Base-by-base conservation (phyloP, 2,329 filamentous ascomycete species). In the Tolypocladium amazonense region DNA sequence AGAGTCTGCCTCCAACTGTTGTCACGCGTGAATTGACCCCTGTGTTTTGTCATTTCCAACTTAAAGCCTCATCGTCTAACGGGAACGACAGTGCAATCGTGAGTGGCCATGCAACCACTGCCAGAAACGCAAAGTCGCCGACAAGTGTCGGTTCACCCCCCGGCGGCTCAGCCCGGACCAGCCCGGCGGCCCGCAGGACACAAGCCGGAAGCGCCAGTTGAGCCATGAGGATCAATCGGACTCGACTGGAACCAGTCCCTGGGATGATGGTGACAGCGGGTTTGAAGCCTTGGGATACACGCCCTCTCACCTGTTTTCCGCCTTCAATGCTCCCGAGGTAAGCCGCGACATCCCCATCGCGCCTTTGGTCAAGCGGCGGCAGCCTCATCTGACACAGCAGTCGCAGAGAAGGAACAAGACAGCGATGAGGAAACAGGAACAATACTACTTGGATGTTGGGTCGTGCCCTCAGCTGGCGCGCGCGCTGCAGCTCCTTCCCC, bases 41-140 rank as follows among this genome's bases (percentile, higher is more conserved):
- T 7, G 14, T 27, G 25, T 20, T 50, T 23, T 27, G 14, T 30
- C 15, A 30, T 12, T 50, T 50, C 15, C 12, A 47, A 6, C 33
- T 14, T 5, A 20, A 3, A 9, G 18, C 7, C 6, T 20, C 25
- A 6, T 20, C 30, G 30, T 35, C 50, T 53, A 15, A 53, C 20
- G 20, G 2, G 18, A 35, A 35, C 30, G 2, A 53, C 58, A 75
- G 73, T 75, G 73, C 66, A 73, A 73, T 59, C 72, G 73, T 38
- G 69, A 74, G 58, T 75, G 73, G 72, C 73, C 73, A 9, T 75
- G 73, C 59, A 72, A 71, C 56, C 73, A 75, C 59, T 75, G 73
- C 59, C 71, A 72, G 60, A 74, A 74, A 60, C 72, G 73, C 62
- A 73, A 75, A 59, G 72, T 75, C 35, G 68, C 70, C 52, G 68